A percentile compares a stretch with the other conserved stretches of the same genome.
These are phyloP conservation scores for Ogataea angusta DNA, from an alignment of 805 yeast species.

Conservation along the genomic window DNA sequence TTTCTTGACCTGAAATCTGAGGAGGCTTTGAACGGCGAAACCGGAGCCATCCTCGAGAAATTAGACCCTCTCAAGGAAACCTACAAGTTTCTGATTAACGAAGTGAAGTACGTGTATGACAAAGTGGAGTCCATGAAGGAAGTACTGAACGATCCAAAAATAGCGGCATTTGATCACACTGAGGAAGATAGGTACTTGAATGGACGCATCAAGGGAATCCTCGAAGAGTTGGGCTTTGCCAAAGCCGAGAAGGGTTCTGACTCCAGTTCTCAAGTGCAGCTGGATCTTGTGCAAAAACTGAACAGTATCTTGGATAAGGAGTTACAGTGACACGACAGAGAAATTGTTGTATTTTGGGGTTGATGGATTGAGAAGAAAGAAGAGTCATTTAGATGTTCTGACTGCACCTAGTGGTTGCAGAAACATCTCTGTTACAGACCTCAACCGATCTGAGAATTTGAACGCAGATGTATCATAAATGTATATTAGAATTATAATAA, in stretches of 20 bases:
- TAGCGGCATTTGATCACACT: conserved; percentile 9
- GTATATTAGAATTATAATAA: conserved; percentile 5
- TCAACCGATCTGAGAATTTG: not conserved
- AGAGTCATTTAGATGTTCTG: too few species aligned
- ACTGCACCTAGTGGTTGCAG: too few species aligned
- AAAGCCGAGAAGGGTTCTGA: not conserved
- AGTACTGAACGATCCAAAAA: conserved; percentile 9
- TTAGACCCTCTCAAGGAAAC: conserved; percentile 29
- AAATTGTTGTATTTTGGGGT: not conserved
- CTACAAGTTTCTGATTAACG: conserved; percentile 23
- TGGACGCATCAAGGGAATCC: conserved; percentile 15
- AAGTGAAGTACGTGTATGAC: conserved; percentile 22
- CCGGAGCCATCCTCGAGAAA: conserved; percentile 9
- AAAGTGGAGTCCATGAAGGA: conserved; percentile 15
- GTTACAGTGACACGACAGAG: conserved; percentile 2
- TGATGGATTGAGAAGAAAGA: not conserved
- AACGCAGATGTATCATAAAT: not conserved
- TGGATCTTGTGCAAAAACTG: conserved; percentile 15
- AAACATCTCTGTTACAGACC: too few species aligned
- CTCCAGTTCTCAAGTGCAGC: conserved; percentile 3
- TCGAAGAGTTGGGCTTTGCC: conserved; percentile 12
- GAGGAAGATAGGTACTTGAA: conserved; percentile 22
- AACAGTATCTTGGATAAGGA: conserved; percentile 10
- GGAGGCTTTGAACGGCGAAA: conserved; percentile 1
- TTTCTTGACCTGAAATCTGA: conserved; percentile 12